Conservation (phyloP, 768 basidiomycete species). For the Pholiota molesta region DNA sequence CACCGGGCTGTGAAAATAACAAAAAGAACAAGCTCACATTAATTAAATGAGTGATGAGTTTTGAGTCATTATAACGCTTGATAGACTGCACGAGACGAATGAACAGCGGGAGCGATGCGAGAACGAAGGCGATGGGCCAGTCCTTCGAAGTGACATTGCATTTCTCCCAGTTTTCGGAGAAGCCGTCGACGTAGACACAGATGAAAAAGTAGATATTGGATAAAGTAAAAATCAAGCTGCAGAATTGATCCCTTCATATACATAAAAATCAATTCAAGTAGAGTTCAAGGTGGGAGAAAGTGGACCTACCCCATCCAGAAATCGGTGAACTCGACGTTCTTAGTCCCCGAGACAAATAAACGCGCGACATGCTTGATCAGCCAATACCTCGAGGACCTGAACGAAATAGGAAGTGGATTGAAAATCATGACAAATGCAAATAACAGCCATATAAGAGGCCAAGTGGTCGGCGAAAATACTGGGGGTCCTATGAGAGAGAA, state of each 20-base stretch:
- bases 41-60: conserved; percentile 74
- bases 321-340: conserved; percentile 83
- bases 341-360: conserved; percentile 69
- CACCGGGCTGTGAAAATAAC: neutral
- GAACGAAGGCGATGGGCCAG: conserved; percentile 66
- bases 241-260: conserved; percentile 70
- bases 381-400: conserved; percentile 79
- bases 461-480: conserved; percentile 65
- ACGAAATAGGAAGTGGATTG: conserved; percentile 75
- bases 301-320: conserved; percentile 83
- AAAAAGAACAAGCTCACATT: conserved; percentile 55
- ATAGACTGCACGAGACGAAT: conserved; percentile 85
- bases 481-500: conserved; percentile 63
- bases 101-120: conserved; percentile 69
- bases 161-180: conserved; percentile 49
- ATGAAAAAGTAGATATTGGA: conserved; percentile 73
- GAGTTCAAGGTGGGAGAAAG: conserved; percentile 1
- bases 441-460: conserved; percentile 83
- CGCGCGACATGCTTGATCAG: conserved; percentile 63
- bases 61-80: conserved; percentile 84
- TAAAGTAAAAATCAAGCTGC: conserved; percentile 76
- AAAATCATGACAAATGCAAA: conserved; percentile 61
- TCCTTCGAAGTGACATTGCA: conserved; percentile 46
- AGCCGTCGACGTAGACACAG: conserved; percentile 69
- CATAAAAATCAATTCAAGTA: neutral